Conservation (phyloP, 2,329 filamentous ascomycete species). For the Aspergillus sp. region DNA sequence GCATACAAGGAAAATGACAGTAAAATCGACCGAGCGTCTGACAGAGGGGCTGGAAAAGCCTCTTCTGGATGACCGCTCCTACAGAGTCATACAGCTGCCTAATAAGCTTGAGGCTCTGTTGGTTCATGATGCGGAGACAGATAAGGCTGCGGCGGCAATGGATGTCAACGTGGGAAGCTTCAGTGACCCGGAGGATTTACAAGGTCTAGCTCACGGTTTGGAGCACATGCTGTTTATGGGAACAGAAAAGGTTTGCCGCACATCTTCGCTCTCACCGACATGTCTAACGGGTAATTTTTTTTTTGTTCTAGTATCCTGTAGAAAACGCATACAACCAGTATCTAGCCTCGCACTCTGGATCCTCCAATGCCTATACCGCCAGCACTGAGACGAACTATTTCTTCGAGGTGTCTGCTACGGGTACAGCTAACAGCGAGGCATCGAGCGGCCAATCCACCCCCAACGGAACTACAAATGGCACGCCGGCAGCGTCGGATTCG, state of each 20-base stretch:
- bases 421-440: conserved; percentile 44
- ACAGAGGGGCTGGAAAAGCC: conserved; percentile 79
- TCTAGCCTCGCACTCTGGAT: conserved; percentile 82
- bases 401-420: conserved; percentile 87
- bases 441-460: conserved; percentile 27
- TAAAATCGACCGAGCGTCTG: conserved; percentile 46
- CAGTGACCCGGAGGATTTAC: conserved; percentile 86
- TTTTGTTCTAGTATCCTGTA: conserved; percentile 66
- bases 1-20: conserved; percentile 19
- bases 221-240: conserved; percentile 99
- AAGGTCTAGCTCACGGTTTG: conserved; percentile 91
- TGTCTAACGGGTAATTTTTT: neutral
- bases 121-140: conserved; percentile 90
- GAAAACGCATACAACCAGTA: conserved; percentile 97
- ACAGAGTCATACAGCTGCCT: conserved; percentile 78
- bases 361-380: conserved; percentile 93
- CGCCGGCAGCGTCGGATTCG: conserved; percentile 4
- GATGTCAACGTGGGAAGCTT: conserved; percentile 97
- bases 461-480: conserved; percentile 27
- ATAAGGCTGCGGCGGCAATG: conserved; percentile 93
- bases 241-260: conserved; percentile 72
- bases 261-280: neutral
- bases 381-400: conserved; percentile 96
- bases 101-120: conserved; percentile 90
- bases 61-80: conserved; percentile 79